These are phyloP conservation scores for Arachnopeziza araneosa DNA, from an alignment of 2,329 filamentous ascomycete species.

Conservation along the genomic window DNA sequence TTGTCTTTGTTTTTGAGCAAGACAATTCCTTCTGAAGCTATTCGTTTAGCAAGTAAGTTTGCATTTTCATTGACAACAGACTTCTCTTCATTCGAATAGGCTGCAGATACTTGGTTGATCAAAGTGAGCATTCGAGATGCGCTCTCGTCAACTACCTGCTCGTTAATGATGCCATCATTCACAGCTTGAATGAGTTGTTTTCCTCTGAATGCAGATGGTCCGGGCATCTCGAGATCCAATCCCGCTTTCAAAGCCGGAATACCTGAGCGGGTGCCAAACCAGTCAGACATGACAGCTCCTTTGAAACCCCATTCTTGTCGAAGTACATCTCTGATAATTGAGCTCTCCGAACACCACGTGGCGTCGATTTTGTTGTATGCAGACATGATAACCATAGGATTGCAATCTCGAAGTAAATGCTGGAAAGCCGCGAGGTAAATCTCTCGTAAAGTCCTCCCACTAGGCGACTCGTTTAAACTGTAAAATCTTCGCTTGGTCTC, in stretches of 20 bases:
- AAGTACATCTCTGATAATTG: constrained; percentile 26
- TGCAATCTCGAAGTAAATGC: constrained; percentile 18
- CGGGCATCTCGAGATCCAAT: constrained; percentile 33
- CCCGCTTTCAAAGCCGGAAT: constrained; percentile 25
- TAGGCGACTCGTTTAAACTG: constrained; percentile 23
- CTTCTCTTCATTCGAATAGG: constrained; percentile 6
- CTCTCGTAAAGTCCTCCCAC: constrained; percentile 26
- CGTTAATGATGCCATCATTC: not conserved
- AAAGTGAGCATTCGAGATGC: constrained; percentile 6
- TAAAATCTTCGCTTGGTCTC: constrained; percentile 21
- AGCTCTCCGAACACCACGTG: constrained; percentile 25
- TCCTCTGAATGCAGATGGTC: constrained; percentile 23
- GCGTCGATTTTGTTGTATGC: constrained; percentile 29
- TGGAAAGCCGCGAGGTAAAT: constrained; percentile 30
- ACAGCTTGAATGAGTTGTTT: constrained; percentile 9
- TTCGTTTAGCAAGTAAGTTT: constrained; percentile 38
- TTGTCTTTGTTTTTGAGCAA: constrained; percentile 23
- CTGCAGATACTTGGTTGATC: constrained; percentile 2
- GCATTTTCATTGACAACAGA: constrained; percentile 19
- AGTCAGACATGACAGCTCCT: constrained; percentile 31
- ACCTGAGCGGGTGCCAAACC: constrained; percentile 28
- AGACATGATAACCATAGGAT: constrained; percentile 28
- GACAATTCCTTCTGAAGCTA: constrained; percentile 22
- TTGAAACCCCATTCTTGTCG: constrained; percentile 30
- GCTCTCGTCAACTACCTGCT: constrained; percentile 6